phyloP scores from a whole-genome alignment of 2,329 filamentous ascomycete species.

The Trichoderma gracile region DNA sequence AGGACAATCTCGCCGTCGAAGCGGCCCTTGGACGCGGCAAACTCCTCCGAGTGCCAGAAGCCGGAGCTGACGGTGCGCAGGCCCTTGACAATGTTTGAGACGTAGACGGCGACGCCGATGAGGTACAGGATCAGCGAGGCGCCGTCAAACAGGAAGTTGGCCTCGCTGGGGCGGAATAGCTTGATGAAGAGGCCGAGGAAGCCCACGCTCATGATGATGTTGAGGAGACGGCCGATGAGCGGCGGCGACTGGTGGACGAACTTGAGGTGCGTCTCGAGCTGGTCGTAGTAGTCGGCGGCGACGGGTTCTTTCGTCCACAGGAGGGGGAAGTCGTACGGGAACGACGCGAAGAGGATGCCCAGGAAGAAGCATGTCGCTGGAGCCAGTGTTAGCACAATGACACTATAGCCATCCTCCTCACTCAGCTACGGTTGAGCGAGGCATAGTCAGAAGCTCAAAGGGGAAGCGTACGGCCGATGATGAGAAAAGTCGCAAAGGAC shows the following conservation, averaged over 20 bases:
- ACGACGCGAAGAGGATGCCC: slow-evolving; percentile 92
- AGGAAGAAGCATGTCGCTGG: slow-evolving; percentile 94
- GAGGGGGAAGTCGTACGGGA: slow-evolving; percentile 93
- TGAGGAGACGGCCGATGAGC: slow-evolving; percentile 87
- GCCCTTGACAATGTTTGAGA: slow-evolving; percentile 95
- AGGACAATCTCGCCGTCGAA: slow-evolving; percentile 66
- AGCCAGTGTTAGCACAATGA: slow-evolving; percentile 4
- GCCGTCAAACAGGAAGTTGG: slow-evolving; percentile 93
- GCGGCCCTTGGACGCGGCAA: slow-evolving; percentile 43
- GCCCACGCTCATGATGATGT: slow-evolving; percentile 87
- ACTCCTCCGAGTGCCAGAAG: slow-evolving; percentile 54
- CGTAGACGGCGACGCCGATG: slow-evolving; percentile 87
- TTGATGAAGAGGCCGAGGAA: slow-evolving; percentile 89
- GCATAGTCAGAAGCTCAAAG: background rate
- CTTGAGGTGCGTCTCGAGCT: slow-evolving; percentile 84
- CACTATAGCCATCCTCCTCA: background rate
- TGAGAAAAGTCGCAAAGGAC: slow-evolving; percentile 95
- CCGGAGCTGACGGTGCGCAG: slow-evolving; percentile 78
- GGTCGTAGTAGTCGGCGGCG: slow-evolving; percentile 70
- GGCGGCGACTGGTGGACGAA: slow-evolving; percentile 91
- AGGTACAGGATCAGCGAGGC: slow-evolving; percentile 79
- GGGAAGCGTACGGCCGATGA: slow-evolving; percentile 78
- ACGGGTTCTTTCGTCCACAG: slow-evolving; percentile 73
- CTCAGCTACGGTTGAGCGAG: background rate
- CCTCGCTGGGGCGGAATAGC: slow-evolving; percentile 89